Evolutionary conservation across 1,139 yeast species (phyloP), one percentile per base, ranked within the genome.

Genomic region (Kazachstania sp.): DNA sequence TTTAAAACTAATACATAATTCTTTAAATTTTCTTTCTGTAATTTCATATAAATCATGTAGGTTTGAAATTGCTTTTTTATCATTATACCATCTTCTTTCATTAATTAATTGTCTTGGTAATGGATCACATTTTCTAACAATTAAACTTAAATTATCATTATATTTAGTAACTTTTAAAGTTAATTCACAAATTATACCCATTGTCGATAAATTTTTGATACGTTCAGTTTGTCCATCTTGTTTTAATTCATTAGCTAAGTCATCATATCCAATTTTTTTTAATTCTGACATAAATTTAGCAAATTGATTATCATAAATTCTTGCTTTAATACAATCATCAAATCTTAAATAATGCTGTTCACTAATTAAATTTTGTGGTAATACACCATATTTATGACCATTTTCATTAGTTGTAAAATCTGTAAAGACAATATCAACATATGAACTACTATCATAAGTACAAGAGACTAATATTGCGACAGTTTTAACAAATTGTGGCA

Each of bases 111-210:
- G 31, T 16, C 34, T 39, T 20, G 53, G 37, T 4, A 52, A 15
- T 9, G 55, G 57, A 23, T 38, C 47, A 46, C 57, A 52, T 26
- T 49, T 51, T 20, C 63, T 47, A 8, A 53, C 50, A 31, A 61
- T 58, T 7, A 61, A 55, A 46, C 59, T 60, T 30, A 60, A 41
- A 46, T 51, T 54, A 37, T 51, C 55, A 5, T 50, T 45, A 43
- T 44, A 61, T 0, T 54, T 20, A 36, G 54, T 51, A 3, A 51
- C 48, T 36, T 58, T 61, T 9, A 61, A 38, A 3, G 51, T 46
- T 42, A 63, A 37, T 37, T 52, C 48, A 46, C 63, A 59, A 8
- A 62, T 48, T 7, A 63, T 59, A 20, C 64, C 63, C 18, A 46
- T 47, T 3, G 20, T 18, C 3, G 50, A 39, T 12, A 50, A 16